These are phyloP conservation scores for Wickerhamiella brachini DNA, from an alignment of 805 yeast species.

Conservation along the genomic window DNA sequence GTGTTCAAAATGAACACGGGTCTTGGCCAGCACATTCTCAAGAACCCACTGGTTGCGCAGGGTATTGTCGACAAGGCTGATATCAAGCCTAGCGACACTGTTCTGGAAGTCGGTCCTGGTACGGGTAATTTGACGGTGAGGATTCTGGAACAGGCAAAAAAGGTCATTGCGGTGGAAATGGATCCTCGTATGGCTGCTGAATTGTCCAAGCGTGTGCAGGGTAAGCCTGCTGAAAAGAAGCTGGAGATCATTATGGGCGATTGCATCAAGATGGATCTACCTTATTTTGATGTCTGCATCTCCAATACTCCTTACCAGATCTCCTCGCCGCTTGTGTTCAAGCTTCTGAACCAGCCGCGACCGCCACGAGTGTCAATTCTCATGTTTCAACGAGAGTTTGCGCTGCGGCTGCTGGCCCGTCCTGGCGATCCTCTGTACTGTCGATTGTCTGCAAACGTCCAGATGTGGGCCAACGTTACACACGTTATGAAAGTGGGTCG, in stretches of 20 bases:
- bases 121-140: slow-evolving; percentile 94
- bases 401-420: slow-evolving; percentile 79
- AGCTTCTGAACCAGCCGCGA: slow-evolving; percentile 72
- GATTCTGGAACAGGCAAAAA: slow-evolving; percentile 80
- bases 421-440: slow-evolving; percentile 95
- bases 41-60: slow-evolving; percentile 93
- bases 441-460: slow-evolving; percentile 89
- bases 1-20: slow-evolving; percentile 96
- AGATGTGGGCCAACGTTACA: slow-evolving; percentile 99
- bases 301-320: slow-evolving; percentile 97
- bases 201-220: slow-evolving; percentile 91
- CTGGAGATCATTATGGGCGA: slow-evolving; percentile 88
- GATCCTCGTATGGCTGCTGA: slow-evolving; percentile 99
- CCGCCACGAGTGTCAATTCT: slow-evolving; percentile 92
- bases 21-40: slow-evolving; percentile 91
- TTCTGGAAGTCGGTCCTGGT: slow-evolving; percentile 97
- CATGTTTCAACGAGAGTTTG: slow-evolving; percentile 97
- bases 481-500: slow-evolving; percentile 97
- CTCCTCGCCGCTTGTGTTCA: slow-evolving; percentile 91
- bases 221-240: slow-evolving; percentile 86
- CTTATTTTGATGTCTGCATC: slow-evolving; percentile 89
- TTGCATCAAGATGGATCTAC: slow-evolving; percentile 88
- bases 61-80: slow-evolving; percentile 96
- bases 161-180: slow-evolving; percentile 94
- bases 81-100: slow-evolving; percentile 82